Conservation (phyloP, 208 protist species). For the Trypanosoma brucei region DNA sequence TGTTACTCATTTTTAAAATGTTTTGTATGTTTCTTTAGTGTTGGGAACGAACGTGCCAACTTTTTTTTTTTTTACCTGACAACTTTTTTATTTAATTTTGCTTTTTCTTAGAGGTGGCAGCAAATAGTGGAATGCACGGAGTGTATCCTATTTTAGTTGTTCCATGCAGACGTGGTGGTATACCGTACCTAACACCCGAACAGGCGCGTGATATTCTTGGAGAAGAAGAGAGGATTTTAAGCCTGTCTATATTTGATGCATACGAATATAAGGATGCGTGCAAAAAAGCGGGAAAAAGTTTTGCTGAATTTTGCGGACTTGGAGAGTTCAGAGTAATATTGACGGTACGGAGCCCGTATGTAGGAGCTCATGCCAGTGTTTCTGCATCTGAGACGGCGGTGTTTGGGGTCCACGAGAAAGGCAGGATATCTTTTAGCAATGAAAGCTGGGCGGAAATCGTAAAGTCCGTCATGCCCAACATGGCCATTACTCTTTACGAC, state of each 20-base stretch:
- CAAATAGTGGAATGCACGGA: not conserved
- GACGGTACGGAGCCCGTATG: conserved; percentile 52
- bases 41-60: too few relatives aligned
- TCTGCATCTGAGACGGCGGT: conserved; percentile 42
- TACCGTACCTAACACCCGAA: conserved; percentile 63
- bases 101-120: conserved; percentile 12
- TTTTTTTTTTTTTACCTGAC: conserved; percentile 24
- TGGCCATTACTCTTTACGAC: conserved; percentile 58
- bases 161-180: conserved; percentile 46
- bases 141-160: conserved; percentile 46
- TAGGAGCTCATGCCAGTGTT: conserved; percentile 59
- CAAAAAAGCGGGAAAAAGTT: conserved; percentile 23
- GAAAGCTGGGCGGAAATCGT: conserved; percentile 57
- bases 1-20: not conserved
- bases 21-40: not conserved
- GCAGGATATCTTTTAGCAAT: conserved; percentile 37
- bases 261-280: conserved; percentile 45
- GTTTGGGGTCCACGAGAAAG: conserved; percentile 59
- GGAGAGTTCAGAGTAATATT: conserved; percentile 53
- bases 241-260: conserved; percentile 69
- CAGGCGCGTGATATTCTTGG: conserved; percentile 52
- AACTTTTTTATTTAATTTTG: conserved; percentile 18
- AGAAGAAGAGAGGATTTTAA: conserved; percentile 54
- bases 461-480: conserved; percentile 33
- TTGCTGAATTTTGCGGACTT: conserved; percentile 59